phyloP scores from a whole-genome alignment of 176 grass and related monocot genomes.

The Juncus inflexus region DNA sequence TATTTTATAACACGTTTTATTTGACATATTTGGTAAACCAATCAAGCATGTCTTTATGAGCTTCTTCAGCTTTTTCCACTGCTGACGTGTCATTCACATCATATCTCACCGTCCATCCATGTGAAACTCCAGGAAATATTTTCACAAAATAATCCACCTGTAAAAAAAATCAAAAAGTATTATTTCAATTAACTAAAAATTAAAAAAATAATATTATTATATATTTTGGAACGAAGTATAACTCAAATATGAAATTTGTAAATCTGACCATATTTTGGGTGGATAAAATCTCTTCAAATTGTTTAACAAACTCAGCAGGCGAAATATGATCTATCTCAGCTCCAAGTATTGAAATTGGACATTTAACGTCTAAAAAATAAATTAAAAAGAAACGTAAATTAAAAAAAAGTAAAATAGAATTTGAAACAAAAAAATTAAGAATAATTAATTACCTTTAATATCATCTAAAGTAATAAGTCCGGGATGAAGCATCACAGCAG shows the following conservation, averaged over 20 bases:
- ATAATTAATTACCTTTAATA: constrained; percentile 28
- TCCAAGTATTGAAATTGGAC: constrained; percentile 40
- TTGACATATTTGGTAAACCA: constrained; percentile 43
- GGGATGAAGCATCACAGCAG: constrained; percentile 34
- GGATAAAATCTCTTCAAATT: constrained; percentile 36
- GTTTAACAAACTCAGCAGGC: constrained; percentile 37
- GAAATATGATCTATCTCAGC: constrained; percentile 29
- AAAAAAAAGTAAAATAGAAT: too few species aligned
- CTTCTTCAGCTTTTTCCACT: constrained; percentile 37
- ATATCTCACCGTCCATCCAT: constrained; percentile 36
- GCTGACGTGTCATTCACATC: constrained; percentile 20
- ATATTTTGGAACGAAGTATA: neutral
- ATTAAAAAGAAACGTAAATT: neutral
- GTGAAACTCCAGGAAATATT: constrained; percentile 32
- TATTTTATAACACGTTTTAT: too few species aligned
- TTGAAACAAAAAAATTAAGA: neutral
- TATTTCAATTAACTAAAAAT: too few species aligned
- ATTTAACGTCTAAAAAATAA: constrained; percentile 37
- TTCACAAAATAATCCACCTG: constrained; percentile 31
- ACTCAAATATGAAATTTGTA: neutral
- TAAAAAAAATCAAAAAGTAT: neutral
- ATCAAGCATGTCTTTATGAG: constrained; percentile 28
- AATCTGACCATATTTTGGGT: constrained; percentile 25
- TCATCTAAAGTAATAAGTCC: constrained; percentile 31
- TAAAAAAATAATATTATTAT: neutral